These are phyloP conservation scores for Puccinia polysora DNA, from an alignment of 1,284 basidiomycete genomes.

Conservation along the genomic window DNA sequence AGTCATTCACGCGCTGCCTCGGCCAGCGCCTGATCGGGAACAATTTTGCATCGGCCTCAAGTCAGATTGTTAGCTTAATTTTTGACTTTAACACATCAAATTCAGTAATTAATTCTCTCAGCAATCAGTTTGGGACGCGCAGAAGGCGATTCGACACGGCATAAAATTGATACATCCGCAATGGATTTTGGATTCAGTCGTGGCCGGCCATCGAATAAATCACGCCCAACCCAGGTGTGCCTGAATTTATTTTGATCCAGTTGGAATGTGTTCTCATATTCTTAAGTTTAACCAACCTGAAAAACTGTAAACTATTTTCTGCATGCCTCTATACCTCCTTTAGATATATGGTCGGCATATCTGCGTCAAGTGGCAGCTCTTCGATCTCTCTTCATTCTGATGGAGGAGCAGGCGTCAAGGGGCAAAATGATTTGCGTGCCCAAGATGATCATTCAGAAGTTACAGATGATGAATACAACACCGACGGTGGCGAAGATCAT, in stretches of 20 bases:
- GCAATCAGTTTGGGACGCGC: constrained; percentile 17
- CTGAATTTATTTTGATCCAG: background rate
- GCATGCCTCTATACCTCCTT: too few relatives aligned
- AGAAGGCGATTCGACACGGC: constrained; percentile 20
- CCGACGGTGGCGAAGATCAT: too few relatives aligned
- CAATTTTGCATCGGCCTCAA: constrained; percentile 12
- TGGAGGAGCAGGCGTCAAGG: too few relatives aligned
- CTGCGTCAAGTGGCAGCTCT: too few relatives aligned
- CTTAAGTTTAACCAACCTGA: background rate
- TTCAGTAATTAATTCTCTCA: background rate
- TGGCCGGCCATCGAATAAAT: constrained; percentile 4
- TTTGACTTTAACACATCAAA: background rate
- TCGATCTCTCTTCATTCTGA: too few relatives aligned
- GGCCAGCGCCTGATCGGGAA: constrained; percentile 4
- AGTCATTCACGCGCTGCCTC: constrained; percentile 20
- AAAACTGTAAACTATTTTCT: background rate
- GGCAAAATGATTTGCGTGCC: too few relatives aligned
- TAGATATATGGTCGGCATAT: too few relatives aligned
- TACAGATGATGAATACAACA: too few relatives aligned
- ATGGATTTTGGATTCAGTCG: constrained; percentile 33
- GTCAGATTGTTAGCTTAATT: constrained; percentile 13
- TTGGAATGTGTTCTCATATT: background rate
- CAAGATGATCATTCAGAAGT: too few relatives aligned
- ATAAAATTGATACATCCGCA: constrained; percentile 29
- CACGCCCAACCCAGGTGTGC: constrained; percentile 11